Percentiles rank a stretch among this genome's conserved stretches.
phyloP scores from a whole-genome alignment of 2,329 filamentous ascomycete species.

The Aspergillus texensis region DNA sequence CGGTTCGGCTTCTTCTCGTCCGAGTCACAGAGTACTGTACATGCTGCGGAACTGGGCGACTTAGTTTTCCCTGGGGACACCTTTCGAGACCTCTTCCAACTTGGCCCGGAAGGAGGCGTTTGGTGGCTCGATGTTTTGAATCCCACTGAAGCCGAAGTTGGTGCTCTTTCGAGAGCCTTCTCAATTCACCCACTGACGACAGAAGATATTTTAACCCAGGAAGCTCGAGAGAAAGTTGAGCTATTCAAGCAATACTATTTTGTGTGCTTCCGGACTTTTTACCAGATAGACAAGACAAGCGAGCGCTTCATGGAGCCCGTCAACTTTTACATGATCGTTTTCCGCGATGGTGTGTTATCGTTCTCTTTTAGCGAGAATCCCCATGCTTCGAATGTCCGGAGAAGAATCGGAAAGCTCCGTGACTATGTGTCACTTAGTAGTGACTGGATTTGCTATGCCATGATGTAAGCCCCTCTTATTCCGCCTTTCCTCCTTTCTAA shows the following conservation, averaged over 20 bases:
- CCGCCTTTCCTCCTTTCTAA: neutral
- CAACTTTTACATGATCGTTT: slow-evolving; percentile 96
- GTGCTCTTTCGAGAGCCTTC: slow-evolving; percentile 88
- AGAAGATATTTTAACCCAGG: slow-evolving; percentile 93
- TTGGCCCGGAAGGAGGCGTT: slow-evolving; percentile 73
- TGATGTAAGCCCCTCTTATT: slow-evolving; percentile 67
- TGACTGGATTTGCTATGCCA: slow-evolving; percentile 98
- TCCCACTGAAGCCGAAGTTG: slow-evolving; percentile 84
- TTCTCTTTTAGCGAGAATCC: slow-evolving; percentile 90
- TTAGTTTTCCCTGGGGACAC: slow-evolving; percentile 87
- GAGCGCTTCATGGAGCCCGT: slow-evolving; percentile 89
- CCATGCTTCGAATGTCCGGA: slow-evolving; percentile 85
- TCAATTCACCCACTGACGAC: slow-evolving; percentile 93
- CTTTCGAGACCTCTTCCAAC: slow-evolving; percentile 82
- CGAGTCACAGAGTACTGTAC: slow-evolving; percentile 88
- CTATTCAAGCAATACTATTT: slow-evolving; percentile 98
- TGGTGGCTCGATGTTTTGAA: slow-evolving; percentile 98
- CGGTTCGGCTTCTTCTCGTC: slow-evolving; percentile 98
- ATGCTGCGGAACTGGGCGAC: slow-evolving; percentile 84
- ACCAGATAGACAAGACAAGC: slow-evolving; percentile 74
- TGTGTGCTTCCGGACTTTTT: slow-evolving; percentile 94
- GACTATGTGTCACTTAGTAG: slow-evolving; percentile 94
- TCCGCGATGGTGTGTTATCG: slow-evolving; percentile 90
- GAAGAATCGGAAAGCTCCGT: slow-evolving; percentile 87
- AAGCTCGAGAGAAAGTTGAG: slow-evolving; percentile 97